phyloP scores from a whole-genome alignment of 1,284 basidiomycete genomes.

The Pseudozyma tsukubaensis region DNA sequence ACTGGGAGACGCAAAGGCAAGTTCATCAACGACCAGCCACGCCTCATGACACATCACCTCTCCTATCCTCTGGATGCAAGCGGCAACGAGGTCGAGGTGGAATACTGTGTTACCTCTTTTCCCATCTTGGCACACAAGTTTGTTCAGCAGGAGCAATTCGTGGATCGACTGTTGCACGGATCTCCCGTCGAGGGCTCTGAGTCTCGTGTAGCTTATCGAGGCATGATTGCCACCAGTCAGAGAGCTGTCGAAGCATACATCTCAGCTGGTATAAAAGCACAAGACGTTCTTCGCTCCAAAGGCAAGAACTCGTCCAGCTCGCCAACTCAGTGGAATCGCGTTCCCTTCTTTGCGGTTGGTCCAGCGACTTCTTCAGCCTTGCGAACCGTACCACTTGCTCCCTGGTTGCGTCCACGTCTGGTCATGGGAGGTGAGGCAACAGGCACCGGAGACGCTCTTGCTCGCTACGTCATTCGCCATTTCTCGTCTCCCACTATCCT shows the following conservation, averaged over 20 bases:
- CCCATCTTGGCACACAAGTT: constrained; percentile 56
- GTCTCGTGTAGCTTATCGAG: constrained; percentile 34
- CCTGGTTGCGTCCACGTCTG: constrained; percentile 47
- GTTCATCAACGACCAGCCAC: constrained; percentile 55
- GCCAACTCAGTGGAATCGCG: constrained; percentile 51
- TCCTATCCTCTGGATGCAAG: constrained; percentile 30
- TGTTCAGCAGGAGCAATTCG: constrained; percentile 46
- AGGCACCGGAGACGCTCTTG: constrained; percentile 60
- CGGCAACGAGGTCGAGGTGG: constrained; percentile 45
- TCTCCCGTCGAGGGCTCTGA: neutral
- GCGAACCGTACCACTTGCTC: constrained; percentile 35
- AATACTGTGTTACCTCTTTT: constrained; percentile 61
- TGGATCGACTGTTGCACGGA: constrained; percentile 45
- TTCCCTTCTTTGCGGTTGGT: constrained; percentile 66
- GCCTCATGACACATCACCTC: constrained; percentile 66
- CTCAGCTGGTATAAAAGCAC: constrained; percentile 47
- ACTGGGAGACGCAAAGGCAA: constrained; percentile 53
- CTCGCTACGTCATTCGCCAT: constrained; percentile 54
- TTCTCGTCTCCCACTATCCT: constrained; percentile 33
- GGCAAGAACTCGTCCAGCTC: constrained; percentile 31
- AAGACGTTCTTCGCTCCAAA: constrained; percentile 22
- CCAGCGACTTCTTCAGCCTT: constrained; percentile 59
- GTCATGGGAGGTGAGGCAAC: constrained; percentile 61
- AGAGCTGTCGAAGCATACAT: constrained; percentile 63
- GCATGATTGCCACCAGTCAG: constrained; percentile 63